phyloP scores from a whole-genome alignment of 257 asterid species.

The Ilex asprella region DNA sequence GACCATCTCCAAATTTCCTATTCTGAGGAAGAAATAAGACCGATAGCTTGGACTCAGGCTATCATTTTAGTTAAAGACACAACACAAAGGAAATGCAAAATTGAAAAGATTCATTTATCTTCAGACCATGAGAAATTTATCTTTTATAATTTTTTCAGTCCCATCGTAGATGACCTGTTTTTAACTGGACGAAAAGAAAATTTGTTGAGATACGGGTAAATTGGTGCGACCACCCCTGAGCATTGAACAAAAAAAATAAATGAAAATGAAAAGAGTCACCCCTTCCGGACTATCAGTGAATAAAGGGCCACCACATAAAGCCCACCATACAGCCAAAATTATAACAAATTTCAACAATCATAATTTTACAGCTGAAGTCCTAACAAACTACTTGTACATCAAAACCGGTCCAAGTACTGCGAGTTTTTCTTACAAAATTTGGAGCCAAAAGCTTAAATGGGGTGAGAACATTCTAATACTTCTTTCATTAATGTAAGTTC shows the following conservation, averaged over 20 bases:
- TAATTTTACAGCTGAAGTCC: conserved; percentile 17
- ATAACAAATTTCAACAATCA: conserved; percentile 4
- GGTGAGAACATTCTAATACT: background rate
- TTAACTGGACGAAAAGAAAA: too few relatives aligned
- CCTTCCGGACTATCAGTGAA: background rate
- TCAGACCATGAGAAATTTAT: too few relatives aligned
- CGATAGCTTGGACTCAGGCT: too few relatives aligned
- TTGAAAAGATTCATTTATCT: too few relatives aligned
- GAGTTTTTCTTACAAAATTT: background rate
- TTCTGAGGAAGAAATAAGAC: too few relatives aligned
- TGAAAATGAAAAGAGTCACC: background rate
- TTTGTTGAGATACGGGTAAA: too few relatives aligned
- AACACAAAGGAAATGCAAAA: too few relatives aligned
- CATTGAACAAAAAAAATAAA: conserved; percentile 3
- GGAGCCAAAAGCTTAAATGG: conserved; percentile 9
- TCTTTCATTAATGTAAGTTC: background rate
- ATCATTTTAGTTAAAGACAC: too few relatives aligned
- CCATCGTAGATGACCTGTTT: too few relatives aligned
- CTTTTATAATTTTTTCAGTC: too few relatives aligned
- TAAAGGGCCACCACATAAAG: background rate
- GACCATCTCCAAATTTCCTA: too few relatives aligned
- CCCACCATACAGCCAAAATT: conserved; percentile 5
- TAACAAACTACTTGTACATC: background rate
- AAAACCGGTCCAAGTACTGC: conserved; percentile 7
- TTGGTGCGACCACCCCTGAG: background rate